These are phyloP conservation scores for Thuidium tamariscinum DNA, from an alignment of 225 moss, liverwort and hornwort genomes.

Conservation along the genomic window DNA sequence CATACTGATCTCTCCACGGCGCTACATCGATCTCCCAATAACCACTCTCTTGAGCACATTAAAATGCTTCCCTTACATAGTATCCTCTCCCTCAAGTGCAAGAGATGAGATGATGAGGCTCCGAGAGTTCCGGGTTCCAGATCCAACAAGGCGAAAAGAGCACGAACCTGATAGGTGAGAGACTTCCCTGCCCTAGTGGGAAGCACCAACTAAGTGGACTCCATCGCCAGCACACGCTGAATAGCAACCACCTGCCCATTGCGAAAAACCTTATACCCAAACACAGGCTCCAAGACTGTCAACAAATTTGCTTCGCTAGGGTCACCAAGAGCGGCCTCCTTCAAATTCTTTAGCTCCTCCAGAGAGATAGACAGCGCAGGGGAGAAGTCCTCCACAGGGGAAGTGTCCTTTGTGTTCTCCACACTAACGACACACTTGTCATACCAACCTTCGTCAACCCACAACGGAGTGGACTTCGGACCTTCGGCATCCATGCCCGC, in stretches of 20 bases:
- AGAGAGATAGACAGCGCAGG: background rate
- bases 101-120: background rate
- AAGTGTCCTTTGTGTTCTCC: background rate
- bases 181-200: slow-evolving; percentile 92
- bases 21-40: background rate
- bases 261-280: slow-evolving; percentile 54
- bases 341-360: slow-evolving; percentile 13
- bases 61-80: background rate
- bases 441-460: slow-evolving; percentile 63
- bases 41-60: background rate
- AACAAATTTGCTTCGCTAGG: slow-evolving; percentile 46
- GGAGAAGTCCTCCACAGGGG: background rate
- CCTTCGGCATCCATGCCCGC: background rate
- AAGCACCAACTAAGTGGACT: slow-evolving; percentile 77
- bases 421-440: slow-evolving; percentile 4
- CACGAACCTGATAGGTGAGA: slow-evolving; percentile 79
- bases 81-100: background rate
- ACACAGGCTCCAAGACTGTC: slow-evolving; percentile 39
- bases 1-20: background rate
- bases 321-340: slow-evolving; percentile 18
- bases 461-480: slow-evolving; percentile 24
- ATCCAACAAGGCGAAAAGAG: background rate
- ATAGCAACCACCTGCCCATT: slow-evolving; percentile 63
- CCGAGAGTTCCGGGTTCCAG: background rate
- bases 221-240: slow-evolving; percentile 48